A percentile compares a stretch with the other conserved stretches of the same genome.
Conservation (phyloP, 305 asterid genomes). For the Nicotiana rustica region DNA sequence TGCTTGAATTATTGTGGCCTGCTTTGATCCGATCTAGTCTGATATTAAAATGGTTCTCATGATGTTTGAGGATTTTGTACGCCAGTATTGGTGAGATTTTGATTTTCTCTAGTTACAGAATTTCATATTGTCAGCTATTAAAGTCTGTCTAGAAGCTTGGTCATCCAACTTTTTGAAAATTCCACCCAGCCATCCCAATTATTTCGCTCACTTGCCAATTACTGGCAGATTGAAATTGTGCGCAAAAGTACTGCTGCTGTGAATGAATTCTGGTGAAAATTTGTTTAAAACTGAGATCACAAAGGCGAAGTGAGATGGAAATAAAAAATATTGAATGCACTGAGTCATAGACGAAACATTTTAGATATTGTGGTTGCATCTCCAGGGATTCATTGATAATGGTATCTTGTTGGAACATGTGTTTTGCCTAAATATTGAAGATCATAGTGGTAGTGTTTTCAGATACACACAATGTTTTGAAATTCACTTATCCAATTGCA, state of each 20-base stretch:
- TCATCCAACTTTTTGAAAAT: not conserved
- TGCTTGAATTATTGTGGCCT: slow-evolving; percentile 29
- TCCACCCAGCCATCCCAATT: not conserved
- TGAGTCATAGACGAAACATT: not conserved
- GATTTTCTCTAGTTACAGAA: not conserved
- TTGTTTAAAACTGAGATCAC: slow-evolving; percentile 20
- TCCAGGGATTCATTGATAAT: not conserved
- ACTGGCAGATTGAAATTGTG: slow-evolving; percentile 6
- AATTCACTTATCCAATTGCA: slow-evolving; percentile 14
- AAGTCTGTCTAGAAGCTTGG: slow-evolving; percentile 24
- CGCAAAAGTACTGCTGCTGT: slow-evolving; percentile 4
- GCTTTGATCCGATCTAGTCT: slow-evolving; percentile 6
- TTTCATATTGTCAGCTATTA: not conserved
- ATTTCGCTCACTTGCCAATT: not conserved
- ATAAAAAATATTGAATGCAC: slow-evolving; percentile 3
- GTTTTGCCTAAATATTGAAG: slow-evolving; percentile 21
- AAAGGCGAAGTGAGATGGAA: not conserved
- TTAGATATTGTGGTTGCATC: slow-evolving; percentile 4
- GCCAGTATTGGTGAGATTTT: slow-evolving; percentile 1
- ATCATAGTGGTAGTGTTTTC: not conserved
- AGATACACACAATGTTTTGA: not conserved
- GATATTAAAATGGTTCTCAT: not conserved
- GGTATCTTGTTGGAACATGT: slow-evolving; percentile 7
- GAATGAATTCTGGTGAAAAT: slow-evolving; percentile 21
- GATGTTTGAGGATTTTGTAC: not conserved